Evolutionary conservation across 2,329 filamentous ascomycete genomes (phyloP), one percentile per base, ranked within the genome.

Genomic region (Aspergillus ochraceus): DNA sequence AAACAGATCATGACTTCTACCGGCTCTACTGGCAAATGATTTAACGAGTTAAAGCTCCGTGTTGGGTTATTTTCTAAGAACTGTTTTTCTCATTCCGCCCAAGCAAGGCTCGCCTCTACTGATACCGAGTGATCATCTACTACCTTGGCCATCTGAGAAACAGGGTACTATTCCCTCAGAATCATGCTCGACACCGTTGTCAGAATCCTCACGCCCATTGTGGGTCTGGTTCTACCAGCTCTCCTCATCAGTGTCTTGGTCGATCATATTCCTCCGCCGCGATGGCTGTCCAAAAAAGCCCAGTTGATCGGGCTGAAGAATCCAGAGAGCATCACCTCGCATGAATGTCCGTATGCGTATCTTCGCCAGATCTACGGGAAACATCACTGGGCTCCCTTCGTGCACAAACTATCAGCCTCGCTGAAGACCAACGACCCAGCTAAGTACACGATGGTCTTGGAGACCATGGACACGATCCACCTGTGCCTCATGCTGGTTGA

Each of bases 391-490:
- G 62, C 62, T 5, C 60, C 61, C 1, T 69, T 69, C 36, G 62
- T 67, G 4, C 26, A 67, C 29, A 68, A 66, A 36, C 59, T 69
- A 2, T 62, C 61, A 1, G 63, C 66, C 1, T 50, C 19, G 8
- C 64, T 69, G 0, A 55, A 64, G 22, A 22, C 57, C 11, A 58
- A 61, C 11, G 52, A 67, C 22, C 58, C 64, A 2, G 39, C 45
- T 1, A 67, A 67, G 10, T 65, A 67, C 39, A 30, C 49, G n/a
- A 64, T 64, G 58, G 51, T 68, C 2, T 29, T 66, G 19, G 66
- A 69, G 30, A 67, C 64, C 17, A 67, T 68, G 67, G 67, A 68
- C 46, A 60, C 60, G 0, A 67, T 69, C n/a, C 67, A 69, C 36
- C 50, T 69, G 4, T 67, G 66, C n/a, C 47, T 66, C 14, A 69